phyloP scores from a whole-genome alignment of 164 flowering plant genomes.

The Cinnamomum chago region DNA sequence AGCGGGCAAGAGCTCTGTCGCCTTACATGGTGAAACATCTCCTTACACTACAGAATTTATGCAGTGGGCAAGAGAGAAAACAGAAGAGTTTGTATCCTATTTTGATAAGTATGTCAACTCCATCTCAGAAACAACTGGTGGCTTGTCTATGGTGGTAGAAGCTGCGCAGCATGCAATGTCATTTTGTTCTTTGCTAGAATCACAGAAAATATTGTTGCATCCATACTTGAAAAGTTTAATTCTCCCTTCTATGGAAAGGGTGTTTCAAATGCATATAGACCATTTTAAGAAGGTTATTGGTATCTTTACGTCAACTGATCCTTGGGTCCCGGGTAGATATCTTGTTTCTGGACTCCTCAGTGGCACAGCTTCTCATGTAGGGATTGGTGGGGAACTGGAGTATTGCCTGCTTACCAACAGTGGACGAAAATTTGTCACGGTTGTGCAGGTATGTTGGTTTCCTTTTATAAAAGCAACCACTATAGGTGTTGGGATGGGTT shows the following conservation, averaged over 20 bases:
- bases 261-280: conserved; percentile 32
- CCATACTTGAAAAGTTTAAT: conserved; percentile 47
- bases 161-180: conserved; percentile 40
- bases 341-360: conserved; percentile 35
- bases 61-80: conserved; percentile 61
- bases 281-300: conserved; percentile 49
- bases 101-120: conserved; percentile 39
- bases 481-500: not conserved
- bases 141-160: conserved; percentile 41
- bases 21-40: conserved; percentile 45
- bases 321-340: conserved; percentile 57
- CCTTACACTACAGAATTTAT: conserved; percentile 43
- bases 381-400: conserved; percentile 31
- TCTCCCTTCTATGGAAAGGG: conserved; percentile 49
- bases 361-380: conserved; percentile 17
- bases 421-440: conserved; percentile 50
- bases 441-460: conserved; percentile 46
- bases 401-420: conserved; percentile 58
- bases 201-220: conserved; percentile 36
- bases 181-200: conserved; percentile 52
- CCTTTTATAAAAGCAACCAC: not conserved
- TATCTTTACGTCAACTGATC: conserved; percentile 44
- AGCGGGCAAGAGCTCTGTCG: conserved; percentile 50
- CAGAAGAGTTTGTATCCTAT: conserved; percentile 35
- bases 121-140: conserved; percentile 43